Evolutionary conservation across 1,139 yeast genomes (phyloP).

Genomic region (Geotrichum siamense): DNA sequence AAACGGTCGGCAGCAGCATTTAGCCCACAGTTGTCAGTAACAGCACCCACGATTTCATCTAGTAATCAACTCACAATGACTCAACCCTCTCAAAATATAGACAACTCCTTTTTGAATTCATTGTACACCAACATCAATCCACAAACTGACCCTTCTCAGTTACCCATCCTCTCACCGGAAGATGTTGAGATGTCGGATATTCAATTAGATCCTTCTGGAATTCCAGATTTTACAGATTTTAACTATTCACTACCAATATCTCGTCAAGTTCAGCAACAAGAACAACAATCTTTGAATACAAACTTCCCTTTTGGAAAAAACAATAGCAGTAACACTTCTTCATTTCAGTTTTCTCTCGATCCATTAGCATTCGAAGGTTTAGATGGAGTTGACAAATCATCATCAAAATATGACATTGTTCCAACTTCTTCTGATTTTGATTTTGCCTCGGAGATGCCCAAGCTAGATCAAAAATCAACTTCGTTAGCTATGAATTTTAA

Average conservation of each 20-base stretch:
- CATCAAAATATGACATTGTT: conserved; percentile 7
- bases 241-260: conserved; percentile 1
- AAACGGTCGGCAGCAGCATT: conserved; percentile 15
- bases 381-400: conserved; percentile 8
- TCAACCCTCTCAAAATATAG: conserved; percentile 12
- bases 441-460: conserved; percentile 3
- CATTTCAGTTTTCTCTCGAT: conserved; percentile 29
- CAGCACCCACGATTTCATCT: too few species aligned
- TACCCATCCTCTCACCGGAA: too few species aligned
- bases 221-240: not conserved
- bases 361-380: conserved; percentile 32
- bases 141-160: not conserved
- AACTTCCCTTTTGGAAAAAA: not conserved
- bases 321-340: conserved; percentile 18
- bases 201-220: not conserved
- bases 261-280: conserved; percentile 6
- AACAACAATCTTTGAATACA: conserved; percentile 5
- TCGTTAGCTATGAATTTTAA: conserved; percentile 12
- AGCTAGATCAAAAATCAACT: conserved; percentile 7
- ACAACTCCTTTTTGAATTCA: not conserved
- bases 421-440: conserved; percentile 9
- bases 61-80: not conserved
- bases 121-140: not conserved
- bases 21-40: conserved; percentile 17
- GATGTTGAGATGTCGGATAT: not conserved